phyloP scores from a whole-genome alignment of 78 protist species.

The Dictyostelium discoideum region DNA sequence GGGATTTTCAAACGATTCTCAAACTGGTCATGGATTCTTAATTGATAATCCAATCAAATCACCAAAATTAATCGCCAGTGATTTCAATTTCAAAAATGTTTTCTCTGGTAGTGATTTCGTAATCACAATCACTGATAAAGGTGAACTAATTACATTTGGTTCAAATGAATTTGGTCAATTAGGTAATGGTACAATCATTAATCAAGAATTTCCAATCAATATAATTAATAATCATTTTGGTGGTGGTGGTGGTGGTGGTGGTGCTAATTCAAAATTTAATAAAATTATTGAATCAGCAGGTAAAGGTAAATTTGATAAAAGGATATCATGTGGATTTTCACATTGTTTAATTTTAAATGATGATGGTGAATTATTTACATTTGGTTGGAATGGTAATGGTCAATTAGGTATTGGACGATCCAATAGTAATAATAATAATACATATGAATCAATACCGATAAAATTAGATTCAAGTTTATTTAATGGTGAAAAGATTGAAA shows the following conservation, averaged over 20 bases:
- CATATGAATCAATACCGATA: neutral
- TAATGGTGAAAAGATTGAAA: neutral
- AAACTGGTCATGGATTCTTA: conserved; percentile 5
- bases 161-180: conserved; percentile 34
- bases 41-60: neutral
- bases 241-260: too few relatives aligned
- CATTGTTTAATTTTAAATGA: conserved; percentile 7
- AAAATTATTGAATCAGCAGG: neutral
- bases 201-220: neutral
- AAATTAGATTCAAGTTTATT: neutral
- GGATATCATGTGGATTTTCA: conserved; percentile 19
- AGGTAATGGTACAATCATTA: neutral
- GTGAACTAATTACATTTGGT: conserved; percentile 2
- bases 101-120: conserved; percentile 30
- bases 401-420: conserved; percentile 21
- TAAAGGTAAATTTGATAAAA: neutral
- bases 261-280: neutral
- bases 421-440: neutral
- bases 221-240: neutral
- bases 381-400: conserved; percentile 58
- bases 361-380: conserved; percentile 25
- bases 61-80: neutral
- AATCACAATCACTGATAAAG: neutral
- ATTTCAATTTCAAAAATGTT: neutral
- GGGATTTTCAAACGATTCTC: conserved; percentile 36